phyloP scores from a whole-genome alignment of 2,329 filamentous ascomycete species.

The Orbilia blumenaviensis region DNA sequence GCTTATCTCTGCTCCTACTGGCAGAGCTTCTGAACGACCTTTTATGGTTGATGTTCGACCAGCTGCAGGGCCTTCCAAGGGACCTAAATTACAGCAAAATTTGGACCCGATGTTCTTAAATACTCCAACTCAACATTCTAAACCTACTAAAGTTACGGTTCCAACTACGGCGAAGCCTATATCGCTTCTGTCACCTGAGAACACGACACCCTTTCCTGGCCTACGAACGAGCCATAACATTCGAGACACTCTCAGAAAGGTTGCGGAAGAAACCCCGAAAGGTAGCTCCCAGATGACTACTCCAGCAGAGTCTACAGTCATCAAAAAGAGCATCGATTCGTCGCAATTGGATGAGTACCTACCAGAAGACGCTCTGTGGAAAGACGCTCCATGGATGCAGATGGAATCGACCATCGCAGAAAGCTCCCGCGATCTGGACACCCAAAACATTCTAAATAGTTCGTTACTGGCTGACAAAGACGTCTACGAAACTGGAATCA shows the following conservation, averaged over 20 bases:
- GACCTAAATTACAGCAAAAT: too few relatives aligned
- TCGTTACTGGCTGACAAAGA: too few relatives aligned
- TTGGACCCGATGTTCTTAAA: neutral
- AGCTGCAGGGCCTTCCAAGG: neutral
- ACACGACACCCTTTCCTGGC: slow-evolving; percentile 9
- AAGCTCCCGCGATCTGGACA: too few relatives aligned
- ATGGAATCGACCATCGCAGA: too few relatives aligned
- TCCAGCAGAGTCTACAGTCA: neutral
- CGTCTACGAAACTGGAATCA: too few relatives aligned
- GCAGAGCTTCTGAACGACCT: neutral
- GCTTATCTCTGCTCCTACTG: neutral
- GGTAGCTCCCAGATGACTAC: neutral
- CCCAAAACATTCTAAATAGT: too few relatives aligned
- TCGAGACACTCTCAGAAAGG: slow-evolving; percentile 6
- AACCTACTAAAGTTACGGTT: neutral
- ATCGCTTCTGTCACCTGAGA: neutral
- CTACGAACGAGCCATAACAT: slow-evolving; percentile 5
- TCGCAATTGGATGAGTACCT: neutral
- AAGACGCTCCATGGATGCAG: too few relatives aligned
- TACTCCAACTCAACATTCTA: neutral
- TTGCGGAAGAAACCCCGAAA: neutral
- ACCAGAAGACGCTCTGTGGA: neutral
- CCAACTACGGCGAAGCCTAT: neutral
- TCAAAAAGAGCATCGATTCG: neutral
- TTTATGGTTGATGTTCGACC: neutral